phyloP scores from a whole-genome alignment of 2,329 filamentous ascomycete genomes.

The Exophiala viscosa region DNA sequence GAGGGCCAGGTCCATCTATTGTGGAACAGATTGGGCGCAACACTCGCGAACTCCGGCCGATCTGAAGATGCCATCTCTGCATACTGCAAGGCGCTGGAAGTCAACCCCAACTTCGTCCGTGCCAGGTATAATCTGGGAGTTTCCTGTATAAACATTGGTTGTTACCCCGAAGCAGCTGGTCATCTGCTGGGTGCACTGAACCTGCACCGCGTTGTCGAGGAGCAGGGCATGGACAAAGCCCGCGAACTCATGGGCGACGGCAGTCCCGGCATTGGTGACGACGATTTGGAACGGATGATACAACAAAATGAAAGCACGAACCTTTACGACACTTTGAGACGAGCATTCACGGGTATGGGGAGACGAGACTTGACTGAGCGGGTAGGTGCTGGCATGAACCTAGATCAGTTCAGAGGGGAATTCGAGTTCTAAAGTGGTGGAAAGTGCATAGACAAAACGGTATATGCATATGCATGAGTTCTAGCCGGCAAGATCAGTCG shows the following conservation, averaged over 20 bases:
- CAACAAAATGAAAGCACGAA: constrained; percentile 96
- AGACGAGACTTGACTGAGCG: constrained; percentile 80
- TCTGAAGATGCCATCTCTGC: constrained; percentile 95
- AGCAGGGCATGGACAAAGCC: constrained; percentile 76
- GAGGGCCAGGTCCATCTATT: constrained; percentile 85
- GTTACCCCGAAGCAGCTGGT: constrained; percentile 85
- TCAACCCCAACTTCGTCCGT: constrained; percentile 94
- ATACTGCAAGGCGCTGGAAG: constrained; percentile 84
- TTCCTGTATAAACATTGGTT: constrained; percentile 95
- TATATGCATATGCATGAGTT: neutral
- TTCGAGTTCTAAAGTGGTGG: constrained; percentile 67
- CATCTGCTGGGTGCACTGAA: constrained; percentile 87
- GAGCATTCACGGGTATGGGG: constrained; percentile 97
- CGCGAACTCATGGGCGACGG: constrained; percentile 70
- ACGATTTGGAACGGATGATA: constrained; percentile 78
- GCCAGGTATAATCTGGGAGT: constrained; percentile 96
- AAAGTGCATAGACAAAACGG: neutral
- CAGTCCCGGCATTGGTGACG: constrained; percentile 57
- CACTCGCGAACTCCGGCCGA: constrained; percentile 88
- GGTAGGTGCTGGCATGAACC: constrained; percentile 85
- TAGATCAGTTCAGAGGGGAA: constrained; percentile 80
- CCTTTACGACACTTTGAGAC: constrained; percentile 84
- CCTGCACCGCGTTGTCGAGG: constrained; percentile 93
- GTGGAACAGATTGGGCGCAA: constrained; percentile 95
- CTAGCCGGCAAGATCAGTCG: too few species aligned